Evolutionary conservation across 2,329 filamentous ascomycete genomes (phyloP), one percentile per base, ranked within the genome.

Genomic region (Biscogniauxia marginata): DNA sequence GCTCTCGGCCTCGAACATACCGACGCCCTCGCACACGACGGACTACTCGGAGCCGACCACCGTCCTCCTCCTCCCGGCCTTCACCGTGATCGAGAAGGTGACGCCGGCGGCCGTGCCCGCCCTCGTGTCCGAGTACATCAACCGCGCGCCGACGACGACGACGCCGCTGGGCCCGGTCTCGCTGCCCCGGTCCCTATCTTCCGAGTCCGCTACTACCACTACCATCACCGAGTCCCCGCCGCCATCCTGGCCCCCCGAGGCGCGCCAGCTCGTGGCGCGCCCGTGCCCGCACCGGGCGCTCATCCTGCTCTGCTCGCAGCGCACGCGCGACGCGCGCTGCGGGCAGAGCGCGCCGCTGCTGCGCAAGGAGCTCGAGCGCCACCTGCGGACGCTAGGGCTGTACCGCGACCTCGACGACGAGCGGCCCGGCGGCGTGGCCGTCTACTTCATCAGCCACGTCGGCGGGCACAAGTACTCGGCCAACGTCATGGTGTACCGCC

Each of bases 391-490:
- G 1, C 78, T 96, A 11, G 93, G 92, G 0, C 76, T 99, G 19
- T 93, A 89, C 72, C 86, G 95, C 24, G 93, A 98, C 70, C 76
- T 95, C 48, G 86, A 96, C 69, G 95, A 99, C 71, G 87, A 92
- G 72, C 79, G 95, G 56, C 91, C 93, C 0, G 93, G 93, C 9
- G 95, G 95, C 11, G 93, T 97, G 5, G 93, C 91, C 0, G 90
- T 99, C 62, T 96, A 96, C 76, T 98, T 97, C 71, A 96, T 98
- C 69, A 93, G 87, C 64, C 95, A 99, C 70, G 92, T 97, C 2
- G 95, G 95, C 23, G 95, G 95, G 0, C 95, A 99, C 78, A 97
- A 97, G 77, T 98, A 96, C 75, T 87, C 88, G 48, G 95, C 95
- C 23, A 99, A 99, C 67, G 85, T 98, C 65, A 90, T 99, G 78